Conservation (phyloP, 1,284 basidiomycete species). For the Boletellus deceptivus region DNA sequence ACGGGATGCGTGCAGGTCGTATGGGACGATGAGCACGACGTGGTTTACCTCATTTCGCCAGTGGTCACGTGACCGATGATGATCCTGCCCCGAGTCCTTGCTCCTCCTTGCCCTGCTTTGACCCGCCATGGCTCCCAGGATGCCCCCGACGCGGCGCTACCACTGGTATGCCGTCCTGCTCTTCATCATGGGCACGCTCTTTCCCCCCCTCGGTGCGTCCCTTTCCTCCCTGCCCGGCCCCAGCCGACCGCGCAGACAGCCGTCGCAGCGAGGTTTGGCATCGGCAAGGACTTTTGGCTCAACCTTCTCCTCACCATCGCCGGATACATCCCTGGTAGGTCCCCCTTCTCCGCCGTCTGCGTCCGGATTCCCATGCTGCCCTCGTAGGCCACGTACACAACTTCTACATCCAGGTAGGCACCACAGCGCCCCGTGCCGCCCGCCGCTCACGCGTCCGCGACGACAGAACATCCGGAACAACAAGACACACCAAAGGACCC, state of each 20-base stretch:
- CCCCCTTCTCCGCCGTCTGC: background rate
- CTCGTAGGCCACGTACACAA: constrained; percentile 77
- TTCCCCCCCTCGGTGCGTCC: constrained; percentile 81
- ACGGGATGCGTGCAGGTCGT: constrained; percentile 22
- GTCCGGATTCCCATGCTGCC: constrained; percentile 12
- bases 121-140: constrained; percentile 45
- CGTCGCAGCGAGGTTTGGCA: constrained; percentile 91
- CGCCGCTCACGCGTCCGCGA: constrained; percentile 12
- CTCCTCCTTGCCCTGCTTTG: background rate
- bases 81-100: too few species aligned
- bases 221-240: background rate
- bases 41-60: constrained; percentile 32
- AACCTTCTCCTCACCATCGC: constrained; percentile 87
- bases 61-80: constrained; percentile 15
- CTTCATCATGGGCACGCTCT: constrained; percentile 79
- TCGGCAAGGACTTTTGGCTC: constrained; percentile 90
- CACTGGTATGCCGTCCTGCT: constrained; percentile 85
- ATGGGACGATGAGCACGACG: constrained; percentile 22
- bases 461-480: constrained; percentile 91
- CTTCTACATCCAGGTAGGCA: constrained; percentile 82
- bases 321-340: constrained; percentile 85
- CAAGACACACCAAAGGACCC: constrained; percentile 86
- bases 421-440: background rate
- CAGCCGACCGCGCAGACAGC: constrained; percentile 47
- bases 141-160: constrained; percentile 67